Base-by-base conservation (phyloP, 1,284 basidiomycete species). In the Cutaneotrichosporon sp. region DNA sequence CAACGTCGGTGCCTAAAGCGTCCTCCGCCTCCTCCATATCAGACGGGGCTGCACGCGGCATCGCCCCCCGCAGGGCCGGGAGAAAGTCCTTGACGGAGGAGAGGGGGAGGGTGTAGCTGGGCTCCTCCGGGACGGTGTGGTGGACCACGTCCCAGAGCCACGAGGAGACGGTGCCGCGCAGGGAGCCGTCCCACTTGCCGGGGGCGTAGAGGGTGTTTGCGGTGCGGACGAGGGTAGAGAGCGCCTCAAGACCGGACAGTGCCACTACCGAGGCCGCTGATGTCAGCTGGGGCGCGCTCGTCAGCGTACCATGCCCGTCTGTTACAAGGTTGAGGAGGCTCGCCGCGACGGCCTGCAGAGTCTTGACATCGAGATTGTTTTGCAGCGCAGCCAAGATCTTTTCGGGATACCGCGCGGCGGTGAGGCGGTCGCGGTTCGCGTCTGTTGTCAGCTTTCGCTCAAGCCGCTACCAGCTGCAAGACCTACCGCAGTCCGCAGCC, bases 321-420 rank as follows among this genome's bases (percentile, higher is more conserved):
- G 70, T 53, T 0, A 65, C 60, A 36, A 77, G 54, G 57, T 79
- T 79, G 33, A 74, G 61, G 22, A 77, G 50, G 53, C 73, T 72
- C 0, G 68, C 74, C 0, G 68, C 56, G 16, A 76, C 45, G 2
- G 74, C 63, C 22, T 63, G 57, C 24, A 57, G 33, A n/a, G 57
- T 18, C 20, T 31, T 11, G 47, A 55, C 4, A 2, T 20, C 34
- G 13, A 47, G 51, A 7, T 5, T 16, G 55, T 27, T 27, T 14
- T 29, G 6, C 9, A 64, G 47, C 10, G 54, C 36, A 8, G 18
- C 4, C 20, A 59, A 1, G 4, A 38, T 27, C 0, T 36, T 20
- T 9, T 62, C 54, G n/a, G 67, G 61, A 34, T 71, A 75, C 2
- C 60, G 60, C 2, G 56, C 56, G 11, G 54, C 18, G 3, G 65